These are phyloP conservation scores for Coemansia sp. DNA, from an alignment of 192 early-diverging fungal genomes.

Conservation along the genomic window DNA sequence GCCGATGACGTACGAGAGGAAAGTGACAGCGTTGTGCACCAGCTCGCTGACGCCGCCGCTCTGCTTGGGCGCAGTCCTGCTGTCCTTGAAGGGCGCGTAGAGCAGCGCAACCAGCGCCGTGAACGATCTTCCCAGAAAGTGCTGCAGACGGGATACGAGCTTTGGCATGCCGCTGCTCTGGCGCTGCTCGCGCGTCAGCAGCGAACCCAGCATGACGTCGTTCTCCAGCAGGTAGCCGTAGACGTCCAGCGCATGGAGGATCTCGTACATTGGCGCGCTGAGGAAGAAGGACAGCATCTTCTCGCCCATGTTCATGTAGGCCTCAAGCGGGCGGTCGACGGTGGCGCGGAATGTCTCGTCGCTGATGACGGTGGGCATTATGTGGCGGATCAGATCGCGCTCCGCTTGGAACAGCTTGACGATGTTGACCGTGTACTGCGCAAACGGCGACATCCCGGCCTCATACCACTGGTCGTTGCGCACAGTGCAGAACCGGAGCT, in stretches of 20 bases:
- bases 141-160: slow-evolving; percentile 34
- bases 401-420: slow-evolving; percentile 55
- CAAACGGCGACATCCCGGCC: slow-evolving; percentile 49
- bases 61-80: slow-evolving; percentile 41
- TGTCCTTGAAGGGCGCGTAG: slow-evolving; percentile 44
- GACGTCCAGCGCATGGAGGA: slow-evolving; percentile 47
- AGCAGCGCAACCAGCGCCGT: slow-evolving; percentile 32
- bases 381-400: slow-evolving; percentile 49
- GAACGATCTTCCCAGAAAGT: slow-evolving; percentile 44
- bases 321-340: slow-evolving; percentile 36
- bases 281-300: slow-evolving; percentile 43
- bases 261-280: slow-evolving; percentile 46
- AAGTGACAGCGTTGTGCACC: slow-evolving; percentile 46
- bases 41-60: slow-evolving; percentile 50
- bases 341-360: slow-evolving; percentile 41
- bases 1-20: slow-evolving; percentile 39
- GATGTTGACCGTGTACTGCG: slow-evolving; percentile 46
- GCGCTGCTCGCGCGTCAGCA: slow-evolving; percentile 30
- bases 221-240: slow-evolving; percentile 50
- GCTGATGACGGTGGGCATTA: slow-evolving; percentile 51
- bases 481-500: slow-evolving; percentile 43
- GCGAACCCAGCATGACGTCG: slow-evolving; percentile 26
- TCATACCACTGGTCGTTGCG: slow-evolving; percentile 55
- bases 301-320: slow-evolving; percentile 43
- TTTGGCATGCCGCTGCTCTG: slow-evolving; percentile 41